Evolutionary conservation across 441 rosid species (phyloP).

Genomic region (Adansonia rubrostipa): DNA sequence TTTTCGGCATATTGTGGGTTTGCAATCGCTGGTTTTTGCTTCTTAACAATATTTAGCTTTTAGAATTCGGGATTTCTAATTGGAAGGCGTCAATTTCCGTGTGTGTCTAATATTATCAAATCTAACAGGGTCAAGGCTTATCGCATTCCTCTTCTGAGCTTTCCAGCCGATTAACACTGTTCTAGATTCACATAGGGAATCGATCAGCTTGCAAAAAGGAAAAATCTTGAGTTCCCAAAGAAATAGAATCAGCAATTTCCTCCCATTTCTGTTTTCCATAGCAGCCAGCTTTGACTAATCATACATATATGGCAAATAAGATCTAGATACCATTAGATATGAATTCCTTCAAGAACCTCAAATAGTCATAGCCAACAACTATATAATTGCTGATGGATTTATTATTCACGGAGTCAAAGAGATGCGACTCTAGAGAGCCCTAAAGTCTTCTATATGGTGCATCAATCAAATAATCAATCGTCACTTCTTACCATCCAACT

Average conservation of each 20-base stretch:
- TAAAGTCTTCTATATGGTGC: not conserved
- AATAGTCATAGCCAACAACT: not conserved
- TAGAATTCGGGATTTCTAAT: no score
- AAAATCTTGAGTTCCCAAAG: not conserved
- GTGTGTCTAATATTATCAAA: no score
- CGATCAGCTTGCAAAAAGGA: not conserved
- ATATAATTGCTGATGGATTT: not conserved
- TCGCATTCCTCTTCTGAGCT: not conserved
- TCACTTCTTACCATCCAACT: not conserved
- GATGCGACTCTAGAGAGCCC: not conserved
- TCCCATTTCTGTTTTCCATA: not conserved
- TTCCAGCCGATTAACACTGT: not conserved
- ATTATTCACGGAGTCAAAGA: not conserved
- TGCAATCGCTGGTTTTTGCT: no score
- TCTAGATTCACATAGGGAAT: not conserved
- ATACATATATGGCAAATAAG: not conserved
- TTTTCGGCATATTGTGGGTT: no score
- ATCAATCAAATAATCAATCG: not conserved
- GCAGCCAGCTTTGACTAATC: not conserved
- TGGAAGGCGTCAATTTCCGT: no score
- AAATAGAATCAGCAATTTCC: not conserved
- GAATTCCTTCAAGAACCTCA: not conserved
- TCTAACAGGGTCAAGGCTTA: no score
- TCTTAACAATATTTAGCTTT: no score
- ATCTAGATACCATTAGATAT: not conserved